phyloP scores from a whole-genome alignment of 495 filamentous ascomycete genomes.

The Penicillium cinerascens region DNA sequence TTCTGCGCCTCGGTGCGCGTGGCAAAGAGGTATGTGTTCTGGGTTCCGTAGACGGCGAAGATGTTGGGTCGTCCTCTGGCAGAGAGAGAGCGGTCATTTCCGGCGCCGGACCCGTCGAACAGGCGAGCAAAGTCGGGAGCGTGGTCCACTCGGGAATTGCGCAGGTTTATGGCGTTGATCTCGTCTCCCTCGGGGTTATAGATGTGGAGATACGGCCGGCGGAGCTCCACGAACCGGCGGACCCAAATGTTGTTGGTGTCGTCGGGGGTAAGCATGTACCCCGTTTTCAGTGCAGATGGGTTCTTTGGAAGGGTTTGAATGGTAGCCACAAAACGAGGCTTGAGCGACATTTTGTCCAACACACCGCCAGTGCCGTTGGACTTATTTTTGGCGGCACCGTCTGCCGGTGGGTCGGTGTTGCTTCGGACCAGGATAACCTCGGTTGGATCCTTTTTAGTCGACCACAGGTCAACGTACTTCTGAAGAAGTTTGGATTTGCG shows the following conservation, averaged over 20 bases:
- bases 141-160: constrained; percentile 80
- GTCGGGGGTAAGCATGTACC: constrained; percentile 76
- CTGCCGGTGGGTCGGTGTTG: constrained; percentile 70
- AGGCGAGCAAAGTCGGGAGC: constrained; percentile 81
- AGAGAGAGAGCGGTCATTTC: constrained; percentile 30
- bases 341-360: constrained; percentile 31
- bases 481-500: constrained; percentile 58
- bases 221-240: constrained; percentile 88
- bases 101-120: constrained; percentile 48
- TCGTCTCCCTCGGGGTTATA: constrained; percentile 86
- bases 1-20: constrained; percentile 83
- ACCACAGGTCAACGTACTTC: constrained; percentile 77
- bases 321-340: constrained; percentile 61
- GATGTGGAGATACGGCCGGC: constrained; percentile 88
- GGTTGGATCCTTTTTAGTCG: constrained; percentile 66
- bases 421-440: constrained; percentile 68
- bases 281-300: constrained; percentile 71
- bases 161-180: constrained; percentile 79
- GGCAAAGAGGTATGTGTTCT: constrained; percentile 93
- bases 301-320: constrained; percentile 71
- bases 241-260: constrained; percentile 73
- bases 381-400: constrained; percentile 53
- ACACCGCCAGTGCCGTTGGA: constrained; percentile 24
- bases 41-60: constrained; percentile 88
- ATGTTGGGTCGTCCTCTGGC: constrained; percentile 62